Evolutionary conservation across 192 early-diverging fungal genomes (phyloP), one percentile per base, ranked within the genome.

Genomic region (Haplosporangium gracile): DNA sequence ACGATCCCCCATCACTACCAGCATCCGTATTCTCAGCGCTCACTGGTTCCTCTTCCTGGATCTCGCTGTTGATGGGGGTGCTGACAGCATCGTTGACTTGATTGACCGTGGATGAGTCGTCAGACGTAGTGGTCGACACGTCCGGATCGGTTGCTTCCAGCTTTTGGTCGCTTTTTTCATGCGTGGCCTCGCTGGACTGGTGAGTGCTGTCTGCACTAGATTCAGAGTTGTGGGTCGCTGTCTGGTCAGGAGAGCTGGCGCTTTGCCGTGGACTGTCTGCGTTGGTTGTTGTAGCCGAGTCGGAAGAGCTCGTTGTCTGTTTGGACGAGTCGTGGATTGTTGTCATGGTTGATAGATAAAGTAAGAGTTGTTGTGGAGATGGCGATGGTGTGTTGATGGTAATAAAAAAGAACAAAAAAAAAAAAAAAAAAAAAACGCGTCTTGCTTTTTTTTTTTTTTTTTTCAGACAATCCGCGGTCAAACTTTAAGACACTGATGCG

Each of bases 151-250:
- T 39, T 2, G 77, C 70, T 36, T 85, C 83, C 15, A 72, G 78
- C 29, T 43, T 43, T 26, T 85, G 83, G n/a, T 85, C 78, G 45
- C 68, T 39, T 70, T 85, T 85, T 24, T 34, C 39, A 43, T 75
- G 77, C 1, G 51, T 26, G 8, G 71, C 13, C 9, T 76, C 76
- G 43, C 18, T 36, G 10, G 65, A 73, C 15, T 80, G 78, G 24
- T 75, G 71, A 1, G 82, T 74, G 29, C 53, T 70, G n/a, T 75
- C 72, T 7, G 32, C 8, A 32, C 38, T 75, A 36, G 71, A 8
- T 7, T 55, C 32, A 34, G 60, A 4, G 40, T 43, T 57, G 13
- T 47, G 9, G 40, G 49, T 51, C 49, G 49, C 18, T 51, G 49
- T 22, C 18, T 29, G 32, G 11, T 36, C 43, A 69, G 42, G 20